Conservation (phyloP, 345 rosid genomes). For the Acer yangbiense region DNA sequence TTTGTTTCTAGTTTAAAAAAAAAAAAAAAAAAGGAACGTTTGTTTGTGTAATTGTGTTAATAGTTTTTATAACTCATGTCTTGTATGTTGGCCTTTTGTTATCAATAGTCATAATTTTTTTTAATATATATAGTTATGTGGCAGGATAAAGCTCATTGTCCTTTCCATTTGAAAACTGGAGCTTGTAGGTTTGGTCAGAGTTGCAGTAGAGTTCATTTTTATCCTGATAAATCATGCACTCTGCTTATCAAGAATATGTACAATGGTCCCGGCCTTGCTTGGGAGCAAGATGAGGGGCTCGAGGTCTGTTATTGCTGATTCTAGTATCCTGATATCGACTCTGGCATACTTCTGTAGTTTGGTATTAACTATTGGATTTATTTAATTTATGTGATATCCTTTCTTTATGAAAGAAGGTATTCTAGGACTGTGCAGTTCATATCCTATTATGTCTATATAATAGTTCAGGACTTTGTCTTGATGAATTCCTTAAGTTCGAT, state of each 20-base stretch:
- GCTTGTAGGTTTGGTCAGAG: conserved; percentile 96
- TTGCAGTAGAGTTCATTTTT: conserved; percentile 96
- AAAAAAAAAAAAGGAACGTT: background rate
- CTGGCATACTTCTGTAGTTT: background rate
- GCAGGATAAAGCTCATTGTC: conserved; percentile 98
- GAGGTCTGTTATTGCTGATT: conserved; percentile 94
- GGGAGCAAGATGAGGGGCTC: conserved; percentile 99
- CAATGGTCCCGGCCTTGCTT: conserved; percentile 89
- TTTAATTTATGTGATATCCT: background rate
- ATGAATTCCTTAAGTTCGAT: conserved; percentile 21
- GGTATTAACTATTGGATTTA: background rate
- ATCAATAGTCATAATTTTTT: conserved; percentile 11
- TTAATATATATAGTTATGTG: conserved; percentile 8
- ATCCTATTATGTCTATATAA: background rate
- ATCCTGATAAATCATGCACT: conserved; percentile 85
- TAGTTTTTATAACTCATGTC: background rate
- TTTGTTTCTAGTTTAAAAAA: background rate
- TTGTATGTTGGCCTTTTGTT: background rate
- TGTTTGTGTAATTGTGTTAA: background rate
- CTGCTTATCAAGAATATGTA: conserved; percentile 94
- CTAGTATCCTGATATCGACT: conserved; percentile 77
- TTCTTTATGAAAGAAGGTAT: background rate
- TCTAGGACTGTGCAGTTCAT: conserved; percentile 2
- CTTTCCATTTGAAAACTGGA: conserved; percentile 95
- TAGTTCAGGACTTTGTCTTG: conserved; percentile 7